These are phyloP conservation scores for Xylaria nigripes DNA, from an alignment of 495 filamentous ascomycete genomes.

Conservation along the genomic window DNA sequence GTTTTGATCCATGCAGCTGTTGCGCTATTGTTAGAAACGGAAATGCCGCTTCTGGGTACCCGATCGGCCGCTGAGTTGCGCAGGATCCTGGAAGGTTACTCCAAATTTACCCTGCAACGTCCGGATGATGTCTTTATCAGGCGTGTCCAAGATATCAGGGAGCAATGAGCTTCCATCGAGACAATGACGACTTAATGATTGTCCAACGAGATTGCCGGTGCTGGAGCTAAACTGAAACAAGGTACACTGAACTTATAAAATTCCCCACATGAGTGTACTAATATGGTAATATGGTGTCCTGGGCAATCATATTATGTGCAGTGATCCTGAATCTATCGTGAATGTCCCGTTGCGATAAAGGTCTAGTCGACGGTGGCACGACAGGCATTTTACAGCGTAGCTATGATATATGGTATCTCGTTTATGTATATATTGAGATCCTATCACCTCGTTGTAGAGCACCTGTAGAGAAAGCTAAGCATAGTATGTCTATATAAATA, in stretches of 20 bases:
- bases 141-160: not conserved
- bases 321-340: not conserved
- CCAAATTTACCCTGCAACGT: not conserved
- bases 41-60: constrained; percentile 35
- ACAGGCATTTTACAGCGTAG: not conserved
- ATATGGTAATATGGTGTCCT: not conserved
- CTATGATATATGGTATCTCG: not conserved
- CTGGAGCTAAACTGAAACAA: not conserved
- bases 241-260: not conserved
- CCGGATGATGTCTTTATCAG: constrained; percentile 5
- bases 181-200: constrained; percentile 5
- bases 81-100: constrained; percentile 16
- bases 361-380: not conserved
- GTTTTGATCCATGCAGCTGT: constrained; percentile 72
- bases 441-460: not conserved
- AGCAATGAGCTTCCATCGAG: not conserved
- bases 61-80: constrained; percentile 27
- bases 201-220: not conserved
- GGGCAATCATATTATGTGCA: not conserved
- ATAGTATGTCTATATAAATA: too few relatives aligned
- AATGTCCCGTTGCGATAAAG: too few relatives aligned
- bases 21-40: constrained; percentile 50
- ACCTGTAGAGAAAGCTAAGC: too few relatives aligned
- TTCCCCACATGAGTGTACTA: not conserved
- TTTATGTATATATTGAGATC: not conserved